Percentiles rank a stretch among this genome's conserved stretches.
These are phyloP conservation scores for Pseudocercospora musae DNA, from an alignment of 2,329 filamentous ascomycete species.

Conservation along the genomic window DNA sequence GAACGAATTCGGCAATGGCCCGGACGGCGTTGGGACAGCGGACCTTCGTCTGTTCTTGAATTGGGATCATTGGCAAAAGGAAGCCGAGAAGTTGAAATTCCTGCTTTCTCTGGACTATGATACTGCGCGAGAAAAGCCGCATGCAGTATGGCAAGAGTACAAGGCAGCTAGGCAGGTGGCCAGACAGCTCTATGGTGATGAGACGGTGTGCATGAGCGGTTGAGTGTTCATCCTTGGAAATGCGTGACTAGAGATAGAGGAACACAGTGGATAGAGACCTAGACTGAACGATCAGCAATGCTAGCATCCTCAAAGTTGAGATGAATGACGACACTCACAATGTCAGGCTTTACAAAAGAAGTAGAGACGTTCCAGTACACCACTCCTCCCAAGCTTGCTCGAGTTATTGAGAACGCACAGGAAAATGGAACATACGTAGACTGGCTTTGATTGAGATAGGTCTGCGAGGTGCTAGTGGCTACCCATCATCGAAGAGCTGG, in stretches of 20 bases:
- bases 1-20: neutral
- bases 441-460: too few species aligned
- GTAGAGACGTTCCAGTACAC: too few species aligned
- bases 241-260: neutral
- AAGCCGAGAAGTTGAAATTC: neutral
- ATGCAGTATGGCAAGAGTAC: neutral
- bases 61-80: neutral
- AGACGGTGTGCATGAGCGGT: neutral
- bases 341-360: neutral
- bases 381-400: too few species aligned
- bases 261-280: neutral
- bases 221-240: neutral
- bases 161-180: neutral
- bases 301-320: neutral
- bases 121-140: neutral
- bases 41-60: neutral
- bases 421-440: too few species aligned
- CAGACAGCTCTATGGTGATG: neutral
- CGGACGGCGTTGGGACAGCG: neutral
- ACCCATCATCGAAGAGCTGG: too few species aligned
- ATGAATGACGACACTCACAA: neutral
- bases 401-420: too few species aligned
- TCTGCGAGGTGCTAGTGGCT: too few species aligned
- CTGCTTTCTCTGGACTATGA: neutral
- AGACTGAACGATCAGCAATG: neutral